Evolutionary conservation across 306 rosid species (phyloP).

Genomic region (Glycine soja): DNA sequence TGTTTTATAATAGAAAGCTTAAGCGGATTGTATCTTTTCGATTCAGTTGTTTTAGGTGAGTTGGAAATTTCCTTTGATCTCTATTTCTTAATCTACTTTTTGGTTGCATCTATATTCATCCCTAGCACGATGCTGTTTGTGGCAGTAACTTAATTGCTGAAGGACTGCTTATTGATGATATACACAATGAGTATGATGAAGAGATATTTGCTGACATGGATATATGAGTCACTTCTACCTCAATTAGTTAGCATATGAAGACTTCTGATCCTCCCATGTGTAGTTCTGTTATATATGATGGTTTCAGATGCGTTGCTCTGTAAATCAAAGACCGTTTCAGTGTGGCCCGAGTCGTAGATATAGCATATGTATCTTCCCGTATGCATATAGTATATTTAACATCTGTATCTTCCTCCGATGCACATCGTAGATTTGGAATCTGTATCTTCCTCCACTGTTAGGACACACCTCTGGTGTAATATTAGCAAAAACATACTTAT

Average conservation of each 20-base stretch:
- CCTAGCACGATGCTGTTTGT: constrained; percentile 31
- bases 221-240: constrained; percentile 57
- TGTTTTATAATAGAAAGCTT: constrained; percentile 88
- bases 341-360: constrained; percentile 37
- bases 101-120: constrained; percentile 22
- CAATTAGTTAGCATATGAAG: constrained; percentile 42
- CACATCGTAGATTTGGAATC: constrained; percentile 39
- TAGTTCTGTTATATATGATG: constrained; percentile 45
- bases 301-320: constrained; percentile 49
- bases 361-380: constrained; percentile 19
- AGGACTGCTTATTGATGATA: constrained; percentile 64
- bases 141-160: constrained; percentile 82
- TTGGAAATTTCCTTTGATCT: constrained; percentile 4
- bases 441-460: constrained; percentile 39
- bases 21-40: constrained; percentile 86
- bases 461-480: constrained; percentile 44
- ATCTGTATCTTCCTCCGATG: constrained; percentile 29
- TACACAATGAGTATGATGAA: constrained; percentile 66
- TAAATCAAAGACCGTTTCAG: constrained; percentile 46
- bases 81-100: constrained; percentile 3
- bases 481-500: not conserved
- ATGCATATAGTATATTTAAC: constrained; percentile 39
- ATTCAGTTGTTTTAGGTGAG: constrained; percentile 88
- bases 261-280: constrained; percentile 45
- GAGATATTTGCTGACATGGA: constrained; percentile 90